Evolutionary conservation across 306 rosid species (phyloP).

Genomic region (Sicyos baderoa): DNA sequence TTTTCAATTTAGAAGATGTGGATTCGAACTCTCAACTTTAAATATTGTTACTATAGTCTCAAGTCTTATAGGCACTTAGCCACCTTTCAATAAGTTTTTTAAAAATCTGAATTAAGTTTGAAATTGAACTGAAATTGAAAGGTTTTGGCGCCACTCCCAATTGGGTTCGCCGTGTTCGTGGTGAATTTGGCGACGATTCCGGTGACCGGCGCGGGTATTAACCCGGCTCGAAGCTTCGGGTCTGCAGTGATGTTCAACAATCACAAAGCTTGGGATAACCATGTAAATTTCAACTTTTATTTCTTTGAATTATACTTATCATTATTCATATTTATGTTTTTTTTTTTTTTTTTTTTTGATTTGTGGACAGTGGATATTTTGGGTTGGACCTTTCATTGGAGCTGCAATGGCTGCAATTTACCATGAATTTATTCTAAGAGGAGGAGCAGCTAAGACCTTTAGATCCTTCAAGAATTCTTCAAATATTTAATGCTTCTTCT

Average conservation of each 20-base stretch:
- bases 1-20: too few species aligned
- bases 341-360: neutral
- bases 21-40: too few species aligned
- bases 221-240: conserved; percentile 29
- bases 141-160: conserved; percentile 31
- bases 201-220: conserved; percentile 29
- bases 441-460: conserved; percentile 17
- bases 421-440: conserved; percentile 29
- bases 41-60: too few species aligned
- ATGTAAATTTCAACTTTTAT: conserved; percentile 2
- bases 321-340: neutral
- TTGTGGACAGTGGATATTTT: conserved; percentile 41
- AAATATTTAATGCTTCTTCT: neutral
- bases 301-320: neutral
- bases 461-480: conserved; percentile 17
- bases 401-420: conserved; percentile 53
- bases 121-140: neutral
- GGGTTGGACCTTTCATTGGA: conserved; percentile 53
- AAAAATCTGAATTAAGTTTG: neutral
- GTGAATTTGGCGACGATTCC: conserved; percentile 28
- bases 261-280: conserved; percentile 24
- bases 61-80: too few species aligned
- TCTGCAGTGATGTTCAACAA: conserved; percentile 22
- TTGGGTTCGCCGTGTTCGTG: conserved; percentile 28
- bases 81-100: too few species aligned